Evolutionary conservation across 352 stramenopile species (phyloP), one percentile per base, ranked within the genome.

Genomic region (Thalassiosira mediterranea): DNA sequence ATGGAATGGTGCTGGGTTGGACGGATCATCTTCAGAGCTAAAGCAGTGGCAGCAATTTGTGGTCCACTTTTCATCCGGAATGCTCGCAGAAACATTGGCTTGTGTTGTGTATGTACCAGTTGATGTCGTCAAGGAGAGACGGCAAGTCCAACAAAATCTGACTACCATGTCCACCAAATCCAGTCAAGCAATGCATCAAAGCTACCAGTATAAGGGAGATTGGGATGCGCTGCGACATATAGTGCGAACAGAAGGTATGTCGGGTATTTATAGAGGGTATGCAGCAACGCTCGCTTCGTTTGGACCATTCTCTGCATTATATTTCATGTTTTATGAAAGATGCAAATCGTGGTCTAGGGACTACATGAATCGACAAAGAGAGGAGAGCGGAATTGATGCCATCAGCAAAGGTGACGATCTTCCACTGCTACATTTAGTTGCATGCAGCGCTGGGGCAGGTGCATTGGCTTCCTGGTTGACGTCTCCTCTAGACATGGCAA

Each of bases 61-160:
- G 3, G 59, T 89, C 29, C 92, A 96, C 83, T 94, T 97, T 62
- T 54, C 71, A 19, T 72, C 78, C 5, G 93, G 94, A 10, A 89
- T 97, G 81, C 23, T 95, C 17, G 93, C 93, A 46, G 93, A 96
- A 86, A 78, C 89, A 28, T 57, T 96, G 8, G 85, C 95, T 62
- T 99, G 97, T 73, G 90, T 98, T 29, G 84, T 99, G 17, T 99
- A 96, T 88, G 96, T 99, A n/a, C 97, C 97, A n/a, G 96, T 99
- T 28, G 97, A 99, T 75, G 96, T 99, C 32, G 92, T 99, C 31
- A 99, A 99, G 76, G 97, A 99, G 84, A 91, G 97, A 61, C 94
- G 98, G 88, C 97, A 99, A 91, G 94, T 99, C 25, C 96, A 98
- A 74, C 61, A 49, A 69, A 68, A 44, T 58, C 17, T 58, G 66